Base-by-base conservation (phyloP, 345 rosid genomes). In the Eucalyptus marginata region DNA sequence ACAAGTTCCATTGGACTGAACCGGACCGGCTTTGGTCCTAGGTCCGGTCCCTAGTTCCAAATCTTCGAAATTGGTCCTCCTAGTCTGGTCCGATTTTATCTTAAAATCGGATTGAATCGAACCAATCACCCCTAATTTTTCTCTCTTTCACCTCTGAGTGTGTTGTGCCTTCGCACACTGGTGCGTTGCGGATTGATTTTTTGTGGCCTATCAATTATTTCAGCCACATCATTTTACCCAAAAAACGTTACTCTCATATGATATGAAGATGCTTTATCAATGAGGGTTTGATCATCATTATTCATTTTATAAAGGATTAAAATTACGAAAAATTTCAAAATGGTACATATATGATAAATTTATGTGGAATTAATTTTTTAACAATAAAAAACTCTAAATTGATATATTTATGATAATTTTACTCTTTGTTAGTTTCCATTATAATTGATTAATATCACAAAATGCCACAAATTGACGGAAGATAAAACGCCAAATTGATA, bases 371-470 rank as follows among this genome's bases (percentile, higher is more conserved):
- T 4, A 56, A 56, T 56, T 10, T 56, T 24, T 24, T 22, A 25
- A 56, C 13, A 9, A 56, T 1, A 2, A 24, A 56, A 56, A 24
- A 24, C 6, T 56, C 5, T 6, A 56, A 56, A 10, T 25, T 22
- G 1, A 10, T 56, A 24, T 56, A 56, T 25, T 25, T 24, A 0
- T 56, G 13, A 56, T 25, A 56, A 56, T 22, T 56, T 56, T 56
- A 56, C 62, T 24, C 29, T 4, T 0, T 0, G 3, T 0, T 56
- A 24, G 1, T 24, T 56, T 49, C 5, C 1, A 0, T 56, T 56
- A 56, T 52, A 52, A 18, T 52, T 20, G 1, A 20, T 52, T 52
- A 20, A 52, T 18, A 18, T 52, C 10, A 52, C 5, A 52, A 52
- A 52, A 52, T 52, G 8, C 58, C 58, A 52, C 58, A 20, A 52